A percentile compares a stretch with the other conserved stretches of the same genome.
phyloP scores from a whole-genome alignment of 2,329 filamentous ascomycete species.

The Monosporascus cannonballus region DNA sequence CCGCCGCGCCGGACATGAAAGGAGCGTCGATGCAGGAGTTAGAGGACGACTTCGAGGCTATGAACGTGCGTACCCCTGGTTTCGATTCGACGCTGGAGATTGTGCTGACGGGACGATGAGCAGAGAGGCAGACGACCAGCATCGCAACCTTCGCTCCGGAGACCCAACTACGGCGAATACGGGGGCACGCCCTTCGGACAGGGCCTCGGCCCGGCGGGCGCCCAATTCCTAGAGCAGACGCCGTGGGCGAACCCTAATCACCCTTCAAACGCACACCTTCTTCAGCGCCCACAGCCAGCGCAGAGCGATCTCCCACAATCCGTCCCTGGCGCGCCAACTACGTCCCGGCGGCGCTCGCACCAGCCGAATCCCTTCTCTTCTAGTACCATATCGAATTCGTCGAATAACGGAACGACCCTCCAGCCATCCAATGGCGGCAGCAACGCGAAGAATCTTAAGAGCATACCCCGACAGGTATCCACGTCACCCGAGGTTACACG shows the following conservation, averaged over 20 bases:
- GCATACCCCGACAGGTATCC: constrained; percentile 21
- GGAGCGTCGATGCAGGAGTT: constrained; percentile 67
- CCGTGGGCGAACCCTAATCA: constrained; percentile 91
- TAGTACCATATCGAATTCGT: constrained; percentile 21
- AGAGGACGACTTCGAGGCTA: constrained; percentile 82
- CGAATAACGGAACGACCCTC: constrained; percentile 4
- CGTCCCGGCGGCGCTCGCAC: constrained; percentile 31
- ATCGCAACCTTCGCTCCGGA: constrained; percentile 31
- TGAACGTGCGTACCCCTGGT: constrained; percentile 63
- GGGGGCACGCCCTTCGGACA: constrained; percentile 40
- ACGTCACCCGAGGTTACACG: constrained; percentile 40
- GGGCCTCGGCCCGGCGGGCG: constrained; percentile 61
- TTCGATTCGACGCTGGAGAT: neutral
- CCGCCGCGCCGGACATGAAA: constrained; percentile 80
- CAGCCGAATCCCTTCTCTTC: constrained; percentile 29
- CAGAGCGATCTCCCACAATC: constrained; percentile 26
- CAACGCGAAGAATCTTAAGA: constrained; percentile 18
- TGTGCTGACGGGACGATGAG: constrained; percentile 6
- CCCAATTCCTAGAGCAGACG: constrained; percentile 83
- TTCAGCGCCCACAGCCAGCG: constrained; percentile 32
- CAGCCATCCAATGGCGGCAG: constrained; percentile 25
- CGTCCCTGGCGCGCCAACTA: constrained; percentile 25
- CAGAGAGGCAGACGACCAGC: constrained; percentile 25
- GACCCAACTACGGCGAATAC: constrained; percentile 39
- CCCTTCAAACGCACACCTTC: constrained; percentile 50